Evolutionary conservation across 768 basidiomycete species (phyloP).

Genomic region (Leccinum incarnatum): DNA sequence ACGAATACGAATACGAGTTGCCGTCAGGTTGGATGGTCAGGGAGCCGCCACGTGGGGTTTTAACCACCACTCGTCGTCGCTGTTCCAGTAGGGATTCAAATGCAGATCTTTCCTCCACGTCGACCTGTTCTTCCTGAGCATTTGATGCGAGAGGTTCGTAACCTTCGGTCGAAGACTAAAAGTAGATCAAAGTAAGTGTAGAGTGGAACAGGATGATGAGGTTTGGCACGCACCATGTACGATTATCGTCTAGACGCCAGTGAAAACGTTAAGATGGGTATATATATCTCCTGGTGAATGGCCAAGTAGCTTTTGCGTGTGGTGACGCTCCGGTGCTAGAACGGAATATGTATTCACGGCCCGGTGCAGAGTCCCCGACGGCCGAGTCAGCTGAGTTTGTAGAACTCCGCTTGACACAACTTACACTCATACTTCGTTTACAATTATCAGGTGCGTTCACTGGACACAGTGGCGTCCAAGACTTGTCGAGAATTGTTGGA

Average conservation of each 20-base stretch:
- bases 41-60: slow-evolving; percentile 28
- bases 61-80: slow-evolving; percentile 17
- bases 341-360: not conserved
- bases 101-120: slow-evolving; percentile 10
- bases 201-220: not conserved
- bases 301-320: not conserved
- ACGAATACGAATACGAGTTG: slow-evolving; percentile 55
- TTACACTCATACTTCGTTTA: too few relatives aligned
- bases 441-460: too few relatives aligned
- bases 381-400: not conserved
- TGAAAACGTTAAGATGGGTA: not conserved
- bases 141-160: slow-evolving; percentile 19
- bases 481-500: slow-evolving; percentile 46
- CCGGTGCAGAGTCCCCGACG: too few relatives aligned
- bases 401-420: not conserved
- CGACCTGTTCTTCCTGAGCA: slow-evolving; percentile 8
- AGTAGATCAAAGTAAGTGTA: not conserved
- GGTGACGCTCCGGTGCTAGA: not conserved
- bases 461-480: not conserved
- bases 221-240: slow-evolving; percentile 14
- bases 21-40: slow-evolving; percentile 21
- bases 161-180: slow-evolving; percentile 5
- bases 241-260: not conserved
- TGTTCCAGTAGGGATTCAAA: slow-evolving; percentile 19
- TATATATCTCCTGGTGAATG: not conserved